A percentile compares a stretch with the other conserved stretches of the same genome.
phyloP scores from a whole-genome alignment of 192 early-diverging fungal species.

The Geranomyces variabilis region DNA sequence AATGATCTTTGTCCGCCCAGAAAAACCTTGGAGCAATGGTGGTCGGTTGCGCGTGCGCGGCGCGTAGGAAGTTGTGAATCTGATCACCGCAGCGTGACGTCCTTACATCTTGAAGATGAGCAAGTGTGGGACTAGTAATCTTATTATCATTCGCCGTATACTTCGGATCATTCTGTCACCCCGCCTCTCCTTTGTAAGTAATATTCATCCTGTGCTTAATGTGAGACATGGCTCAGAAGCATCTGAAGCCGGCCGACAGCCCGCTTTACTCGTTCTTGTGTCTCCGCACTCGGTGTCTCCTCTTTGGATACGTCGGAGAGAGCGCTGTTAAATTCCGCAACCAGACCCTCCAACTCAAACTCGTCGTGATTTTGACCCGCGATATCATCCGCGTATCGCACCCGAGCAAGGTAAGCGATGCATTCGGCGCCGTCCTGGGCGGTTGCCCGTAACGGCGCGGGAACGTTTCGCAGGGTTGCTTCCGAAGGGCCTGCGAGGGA shows the following conservation, averaged over 20 bases:
- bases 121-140: too few species aligned
- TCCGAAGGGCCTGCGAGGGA: background rate
- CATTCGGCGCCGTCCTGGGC: constrained; percentile 16
- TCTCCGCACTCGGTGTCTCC: background rate
- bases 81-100: background rate
- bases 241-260: constrained; percentile 24
- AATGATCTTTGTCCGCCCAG: constrained; percentile 1
- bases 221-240: background rate
- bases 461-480: background rate
- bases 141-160: too few species aligned
- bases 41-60: background rate
- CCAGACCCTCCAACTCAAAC: constrained; percentile 1
- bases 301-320: background rate
- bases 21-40: constrained; percentile 11
- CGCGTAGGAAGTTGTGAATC: background rate
- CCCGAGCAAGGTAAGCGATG: constrained; percentile 8
- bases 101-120: constrained; percentile 12
- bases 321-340: constrained; percentile 19
- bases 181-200: too few species aligned
- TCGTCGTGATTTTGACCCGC: constrained; percentile 5
- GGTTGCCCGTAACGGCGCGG: constrained; percentile 10
- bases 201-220: too few species aligned
- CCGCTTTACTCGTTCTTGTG: constrained; percentile 7
- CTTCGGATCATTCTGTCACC: too few species aligned
- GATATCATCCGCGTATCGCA: constrained; percentile 23